Conservation (phyloP, 1,284 basidiomycete species). For the Thelephora terrestris region DNA sequence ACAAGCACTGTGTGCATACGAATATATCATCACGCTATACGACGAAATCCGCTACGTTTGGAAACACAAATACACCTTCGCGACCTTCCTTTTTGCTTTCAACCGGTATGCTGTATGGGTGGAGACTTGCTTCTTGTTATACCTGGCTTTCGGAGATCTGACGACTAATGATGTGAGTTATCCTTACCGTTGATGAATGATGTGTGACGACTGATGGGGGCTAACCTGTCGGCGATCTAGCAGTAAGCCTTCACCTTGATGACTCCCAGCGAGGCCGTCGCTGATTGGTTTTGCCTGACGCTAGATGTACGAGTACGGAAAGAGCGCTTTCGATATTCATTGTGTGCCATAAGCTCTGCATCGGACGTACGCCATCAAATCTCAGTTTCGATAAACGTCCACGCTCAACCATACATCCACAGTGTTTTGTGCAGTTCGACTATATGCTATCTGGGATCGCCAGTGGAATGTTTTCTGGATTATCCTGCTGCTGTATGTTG, state of each 20-base stretch:
- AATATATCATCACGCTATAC: conserved; percentile 10
- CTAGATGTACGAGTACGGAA: neutral
- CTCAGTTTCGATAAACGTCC: neutral
- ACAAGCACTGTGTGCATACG: conserved; percentile 9
- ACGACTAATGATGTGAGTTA: neutral
- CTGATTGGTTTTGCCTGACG: neutral
- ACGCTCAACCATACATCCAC: neutral
- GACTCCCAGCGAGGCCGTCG: neutral
- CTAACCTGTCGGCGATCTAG: neutral
- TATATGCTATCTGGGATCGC: neutral
- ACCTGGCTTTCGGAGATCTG: neutral
- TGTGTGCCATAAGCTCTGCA: neutral
- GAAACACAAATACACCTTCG: conserved; percentile 7
- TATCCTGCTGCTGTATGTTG: neutral
- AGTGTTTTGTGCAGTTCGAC: neutral
- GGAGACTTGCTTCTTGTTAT: neutral
- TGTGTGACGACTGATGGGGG: neutral
- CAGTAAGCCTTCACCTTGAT: neutral
- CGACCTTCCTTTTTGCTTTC: conserved; percentile 9
- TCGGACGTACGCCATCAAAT: neutral
- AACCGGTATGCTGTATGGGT: conserved; percentile 9
- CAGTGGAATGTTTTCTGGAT: neutral
- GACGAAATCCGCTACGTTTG: conserved; percentile 11
- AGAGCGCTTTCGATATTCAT: neutral
- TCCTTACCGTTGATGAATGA: neutral